Evolutionary conservation across 139 green algal genomes (phyloP), one percentile per base, ranked within the genome.

Genomic region (Coccomyxa sp.): DNA sequence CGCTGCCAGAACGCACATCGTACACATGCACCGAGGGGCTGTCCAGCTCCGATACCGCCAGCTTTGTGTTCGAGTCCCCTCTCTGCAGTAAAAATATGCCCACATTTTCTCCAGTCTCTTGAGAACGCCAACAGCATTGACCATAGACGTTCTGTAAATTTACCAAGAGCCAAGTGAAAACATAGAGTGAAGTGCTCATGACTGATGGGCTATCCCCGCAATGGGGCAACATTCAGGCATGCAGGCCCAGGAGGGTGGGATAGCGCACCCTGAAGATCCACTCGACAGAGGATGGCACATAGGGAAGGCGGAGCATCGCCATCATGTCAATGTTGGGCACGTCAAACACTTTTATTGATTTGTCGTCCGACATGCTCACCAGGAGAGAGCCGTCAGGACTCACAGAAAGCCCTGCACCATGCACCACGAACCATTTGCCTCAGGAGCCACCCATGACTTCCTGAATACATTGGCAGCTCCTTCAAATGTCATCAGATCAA

Each of bases 251-350:
- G 38, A 51, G 38, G 38, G 38, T 51, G 38, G 38, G 38, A 51
- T 51, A 51, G 0, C 31, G 13, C 74, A 93, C 92, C 91, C 92
- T 91, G 85, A 91, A 97, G 67, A 95, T 92, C 95, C 96, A 98
- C 78, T 94, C 92, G 16, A 91, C 94, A n/a, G 84, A 92, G 0
- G 89, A 89, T 13, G 96, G 95, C 38, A 91, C 87, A 86, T 92
- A 99, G 32, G 84, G 71, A 76, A 98, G 89, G 57, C 89, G 85
- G 66, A 98, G 85, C 96, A 99, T 99, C 18, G 94, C 88, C 59
- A 98, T 97, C 93, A 99, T 97, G 92, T 99, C 97, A 79, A 98
- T 98, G 78, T 88, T 97, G 27, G 94, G 84, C 21, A 99, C 93
- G 85, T 99, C 97, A 89, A 95, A 99, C 45, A 99, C 82, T 85